These are phyloP conservation scores for Penicillium sp. DNA, from an alignment of 2,329 filamentous ascomycete genomes.

Conservation along the genomic window DNA sequence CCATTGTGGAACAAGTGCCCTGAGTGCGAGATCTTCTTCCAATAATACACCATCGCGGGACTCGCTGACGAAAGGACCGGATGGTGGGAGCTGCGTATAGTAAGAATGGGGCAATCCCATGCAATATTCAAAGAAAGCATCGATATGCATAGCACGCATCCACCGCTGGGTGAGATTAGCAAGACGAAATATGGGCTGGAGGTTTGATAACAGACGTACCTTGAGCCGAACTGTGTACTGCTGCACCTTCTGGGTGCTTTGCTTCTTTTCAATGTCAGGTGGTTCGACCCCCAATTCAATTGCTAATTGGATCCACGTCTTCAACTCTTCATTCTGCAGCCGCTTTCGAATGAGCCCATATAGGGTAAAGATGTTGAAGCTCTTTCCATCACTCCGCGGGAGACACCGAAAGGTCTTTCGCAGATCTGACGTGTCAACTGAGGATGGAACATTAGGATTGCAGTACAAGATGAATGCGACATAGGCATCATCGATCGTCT, in stretches of 20 bases:
- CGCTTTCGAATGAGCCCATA: slow-evolving; percentile 77
- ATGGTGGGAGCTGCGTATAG: slow-evolving; percentile 70
- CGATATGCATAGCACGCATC: slow-evolving; percentile 96
- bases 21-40: slow-evolving; percentile 84
- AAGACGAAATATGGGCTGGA: not conserved
- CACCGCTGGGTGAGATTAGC: slow-evolving; percentile 60
- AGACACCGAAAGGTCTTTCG: slow-evolving; percentile 74
- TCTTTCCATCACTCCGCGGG: slow-evolving; percentile 83
- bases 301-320: slow-evolving; percentile 88
- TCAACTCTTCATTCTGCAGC: slow-evolving; percentile 72
- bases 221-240: slow-evolving; percentile 92
- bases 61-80: slow-evolving; percentile 59
- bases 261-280: slow-evolving; percentile 74
- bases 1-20: slow-evolving; percentile 76
- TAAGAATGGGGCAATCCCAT: slow-evolving; percentile 75
- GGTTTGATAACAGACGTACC: slow-evolving; percentile 48
- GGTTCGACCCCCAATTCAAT: slow-evolving; percentile 84
- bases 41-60: slow-evolving; percentile 77
- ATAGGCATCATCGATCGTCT: slow-evolving; percentile 77
- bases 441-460: slow-evolving; percentile 74
- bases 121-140: slow-evolving; percentile 91
- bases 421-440: slow-evolving; percentile 67
- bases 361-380: slow-evolving; percentile 72
- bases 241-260: slow-evolving; percentile 89
- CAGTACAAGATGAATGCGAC: slow-evolving; percentile 84